Base-by-base conservation (phyloP, 2,329 filamentous ascomycete genomes). In the Mycosphaerelloides madeirae region DNA sequence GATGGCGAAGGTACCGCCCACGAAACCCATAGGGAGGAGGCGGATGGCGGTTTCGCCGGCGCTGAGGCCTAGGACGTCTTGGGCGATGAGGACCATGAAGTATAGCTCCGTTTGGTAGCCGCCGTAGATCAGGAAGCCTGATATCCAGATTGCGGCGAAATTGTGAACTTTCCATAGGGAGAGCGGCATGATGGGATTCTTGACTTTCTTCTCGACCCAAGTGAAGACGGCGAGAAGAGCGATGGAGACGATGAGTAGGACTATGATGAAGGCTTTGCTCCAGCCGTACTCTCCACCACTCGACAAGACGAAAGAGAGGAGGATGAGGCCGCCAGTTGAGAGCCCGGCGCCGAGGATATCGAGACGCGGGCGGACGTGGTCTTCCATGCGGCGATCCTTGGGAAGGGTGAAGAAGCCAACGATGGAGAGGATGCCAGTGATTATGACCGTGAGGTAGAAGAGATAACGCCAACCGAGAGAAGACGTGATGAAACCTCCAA, bases 401-500 rank as follows among this genome's bases (percentile, higher is more conserved):
- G 70, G 69, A 0, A 73, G 58, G 8, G 65, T 49, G 25, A 69
- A 54, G 66, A 66, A n/a, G 61, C 60, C 44, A 8, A 45, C 28
- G 8, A 40, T 36, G 12, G 34, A 46, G 2, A 49, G 38, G 7
- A 38, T 28, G 6, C 41, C 42, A 16, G 44, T 48, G 5, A 48
- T 29, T 4, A 37, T 39, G 15, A 52, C 46, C 2, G 46, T 48
- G 1, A 74, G 43, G 43, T 73, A 77, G 53, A 70, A 78, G 3
- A 68, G 71, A 1, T 65, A 62, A 3, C 74, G 62, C 75, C 75
- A 78, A 1, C 73, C 74, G 3, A 69, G 54, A 0, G 64, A 67
- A 33, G 75, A 69, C 5, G 71, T 62, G 11, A 78, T 58, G 1
- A 77, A 57, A 11, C 76, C 76, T 8, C 70, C 73, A 1, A 77